Percentiles rank a stretch among this genome's conserved stretches.
Evolutionary conservation across 495 filamentous ascomycete genomes (phyloP).

Genomic region (Pyrenula massariospora): DNA sequence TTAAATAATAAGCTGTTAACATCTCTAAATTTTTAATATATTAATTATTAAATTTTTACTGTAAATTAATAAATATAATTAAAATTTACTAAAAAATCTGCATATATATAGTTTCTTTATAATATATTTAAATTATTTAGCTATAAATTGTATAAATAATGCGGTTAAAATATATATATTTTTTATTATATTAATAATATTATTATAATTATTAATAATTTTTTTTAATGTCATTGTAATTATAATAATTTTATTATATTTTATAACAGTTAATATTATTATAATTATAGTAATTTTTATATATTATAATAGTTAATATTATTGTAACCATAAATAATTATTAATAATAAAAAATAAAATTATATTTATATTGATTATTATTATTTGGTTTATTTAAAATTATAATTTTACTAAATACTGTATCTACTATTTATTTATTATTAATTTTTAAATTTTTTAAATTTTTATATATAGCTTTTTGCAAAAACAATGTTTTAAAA

Average conservation of each 20-base stretch:
- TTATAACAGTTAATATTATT: neutral
- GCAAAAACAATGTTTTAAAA: neutral
- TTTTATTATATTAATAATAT: neutral
- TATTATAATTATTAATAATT: constrained; percentile 2
- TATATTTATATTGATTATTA: neutral
- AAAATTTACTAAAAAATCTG: neutral
- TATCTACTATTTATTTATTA: neutral
- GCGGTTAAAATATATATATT: constrained; percentile 4
- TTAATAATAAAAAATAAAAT: neutral
- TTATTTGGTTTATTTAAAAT: neutral
- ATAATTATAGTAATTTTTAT: neutral
- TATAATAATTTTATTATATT: neutral
- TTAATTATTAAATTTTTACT: neutral
- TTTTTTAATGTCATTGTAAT: neutral
- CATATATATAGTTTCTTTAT: neutral
- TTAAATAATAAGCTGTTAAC: neutral
- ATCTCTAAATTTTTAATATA: neutral
- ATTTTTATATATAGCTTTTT: no score
- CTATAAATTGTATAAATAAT: constrained; percentile 1
- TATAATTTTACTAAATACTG: neutral
- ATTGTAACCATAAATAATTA: neutral
- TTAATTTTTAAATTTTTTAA: neutral
- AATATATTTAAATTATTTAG: neutral
- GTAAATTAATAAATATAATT: neutral
- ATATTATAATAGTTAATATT: neutral